phyloP scores from a whole-genome alignment of 1,139 yeast genomes.

The Candida sp. region DNA sequence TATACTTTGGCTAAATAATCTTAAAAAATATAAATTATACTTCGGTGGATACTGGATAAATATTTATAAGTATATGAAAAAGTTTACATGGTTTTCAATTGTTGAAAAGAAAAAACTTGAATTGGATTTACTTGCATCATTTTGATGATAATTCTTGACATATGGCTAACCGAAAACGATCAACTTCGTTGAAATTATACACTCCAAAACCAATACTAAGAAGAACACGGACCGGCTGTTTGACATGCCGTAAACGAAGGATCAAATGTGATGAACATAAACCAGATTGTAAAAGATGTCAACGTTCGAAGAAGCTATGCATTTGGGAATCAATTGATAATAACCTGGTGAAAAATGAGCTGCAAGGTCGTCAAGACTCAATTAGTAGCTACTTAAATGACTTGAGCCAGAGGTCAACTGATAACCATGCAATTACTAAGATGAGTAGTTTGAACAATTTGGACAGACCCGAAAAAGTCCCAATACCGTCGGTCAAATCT shows the following conservation, averaged over 20 bases:
- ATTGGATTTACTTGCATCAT: too few species aligned
- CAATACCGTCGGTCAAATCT: too few species aligned
- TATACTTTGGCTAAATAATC: background rate
- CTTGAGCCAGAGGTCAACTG: too few species aligned
- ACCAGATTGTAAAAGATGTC: conserved; percentile 42
- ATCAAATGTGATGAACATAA: conserved; percentile 45
- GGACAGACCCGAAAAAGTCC: too few species aligned
- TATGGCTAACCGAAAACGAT: background rate
- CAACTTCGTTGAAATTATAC: background rate
- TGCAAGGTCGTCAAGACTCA: too few species aligned
- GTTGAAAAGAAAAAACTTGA: too few species aligned
- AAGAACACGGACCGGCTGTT: conserved; percentile 45
- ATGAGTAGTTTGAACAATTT: too few species aligned
- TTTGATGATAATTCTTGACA: background rate
- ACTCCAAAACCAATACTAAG: conserved; percentile 2
- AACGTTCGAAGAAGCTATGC: conserved; percentile 19
- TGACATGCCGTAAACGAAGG: conserved; percentile 44
- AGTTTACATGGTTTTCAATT: too few species aligned
- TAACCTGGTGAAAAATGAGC: too few species aligned
- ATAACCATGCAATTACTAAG: too few species aligned
- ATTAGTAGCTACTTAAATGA: too few species aligned
- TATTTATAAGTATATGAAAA: background rate
- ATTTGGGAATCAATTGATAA: too few species aligned
- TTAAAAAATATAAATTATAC: background rate
- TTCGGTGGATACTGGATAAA: background rate